Conservation (phyloP, 805 yeast species). For the Cyberlindnera maritima region DNA sequence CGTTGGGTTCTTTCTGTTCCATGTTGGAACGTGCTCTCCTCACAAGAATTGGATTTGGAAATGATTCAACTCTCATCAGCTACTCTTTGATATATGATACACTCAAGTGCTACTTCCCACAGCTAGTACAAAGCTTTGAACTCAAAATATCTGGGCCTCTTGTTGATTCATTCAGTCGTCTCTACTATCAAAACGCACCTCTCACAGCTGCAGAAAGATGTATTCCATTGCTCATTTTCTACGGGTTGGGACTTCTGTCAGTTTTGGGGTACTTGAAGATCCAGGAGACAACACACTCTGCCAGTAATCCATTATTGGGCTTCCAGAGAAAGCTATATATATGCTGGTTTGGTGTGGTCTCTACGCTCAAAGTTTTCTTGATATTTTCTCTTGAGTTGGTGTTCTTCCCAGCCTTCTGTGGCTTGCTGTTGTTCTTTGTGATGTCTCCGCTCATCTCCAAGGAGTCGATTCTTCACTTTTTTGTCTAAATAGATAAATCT, state of each 20-base stretch:
- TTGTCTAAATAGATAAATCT: background rate
- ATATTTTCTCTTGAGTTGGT: conserved; percentile 77
- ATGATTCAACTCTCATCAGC: background rate
- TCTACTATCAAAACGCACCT: conserved; percentile 26
- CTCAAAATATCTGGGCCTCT: background rate
- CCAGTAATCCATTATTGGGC: conserved; percentile 46
- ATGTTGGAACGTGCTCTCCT: background rate
- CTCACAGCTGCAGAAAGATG: conserved; percentile 25
- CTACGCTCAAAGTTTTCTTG: conserved; percentile 70
- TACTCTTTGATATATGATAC: background rate
- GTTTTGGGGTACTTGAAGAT: conserved; percentile 32
- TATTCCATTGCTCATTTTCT: conserved; percentile 36
- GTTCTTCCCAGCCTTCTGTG: conserved; percentile 87
- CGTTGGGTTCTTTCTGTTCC: background rate
- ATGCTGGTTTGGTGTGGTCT: conserved; percentile 49
- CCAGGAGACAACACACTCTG: conserved; percentile 26
- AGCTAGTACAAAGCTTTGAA: background rate
- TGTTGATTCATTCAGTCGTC: conserved; percentile 1
- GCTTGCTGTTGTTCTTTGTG: conserved; percentile 69
- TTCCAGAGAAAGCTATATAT: conserved; percentile 49
- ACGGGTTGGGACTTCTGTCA: conserved; percentile 27
- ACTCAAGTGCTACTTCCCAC: background rate
- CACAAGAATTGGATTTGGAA: background rate
- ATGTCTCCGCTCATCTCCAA: conserved; percentile 52
- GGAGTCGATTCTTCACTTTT: background rate